Conservation (phyloP, 208 protist species). For the Leptomonas pyrrhocoris region DNA sequence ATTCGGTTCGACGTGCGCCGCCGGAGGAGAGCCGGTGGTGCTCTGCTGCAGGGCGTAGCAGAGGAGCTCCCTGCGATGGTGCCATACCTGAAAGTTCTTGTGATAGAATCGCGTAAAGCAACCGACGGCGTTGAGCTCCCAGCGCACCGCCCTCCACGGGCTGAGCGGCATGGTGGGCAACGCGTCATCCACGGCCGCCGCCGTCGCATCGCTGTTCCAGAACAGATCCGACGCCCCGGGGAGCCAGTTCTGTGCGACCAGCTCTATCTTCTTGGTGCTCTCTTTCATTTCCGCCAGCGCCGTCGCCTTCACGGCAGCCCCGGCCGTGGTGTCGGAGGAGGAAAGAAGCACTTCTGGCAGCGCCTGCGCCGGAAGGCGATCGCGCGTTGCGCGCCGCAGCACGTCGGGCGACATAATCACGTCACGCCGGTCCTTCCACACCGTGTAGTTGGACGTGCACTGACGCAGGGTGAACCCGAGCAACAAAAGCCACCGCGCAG, state of each 20-base stretch:
- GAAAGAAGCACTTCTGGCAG: background rate
- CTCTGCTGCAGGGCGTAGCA: conserved; percentile 40
- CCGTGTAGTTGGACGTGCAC: conserved; percentile 69
- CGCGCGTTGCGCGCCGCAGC: conserved; percentile 32
- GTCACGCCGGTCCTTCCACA: conserved; percentile 77
- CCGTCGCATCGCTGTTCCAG: background rate
- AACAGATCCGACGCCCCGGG: conserved; percentile 22
- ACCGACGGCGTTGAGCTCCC: conserved; percentile 56
- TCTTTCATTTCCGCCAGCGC: conserved; percentile 18
- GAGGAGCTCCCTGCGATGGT: conserved; percentile 73
- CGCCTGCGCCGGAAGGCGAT: conserved; percentile 22
- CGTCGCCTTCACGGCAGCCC: conserved; percentile 20
- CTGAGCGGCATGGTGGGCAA: conserved; percentile 9
- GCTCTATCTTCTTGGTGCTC: conserved; percentile 11
- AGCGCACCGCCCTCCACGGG: conserved; percentile 70
- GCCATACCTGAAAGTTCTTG: conserved; percentile 90
- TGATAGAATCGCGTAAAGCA: conserved; percentile 51
- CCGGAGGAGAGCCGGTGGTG: background rate
- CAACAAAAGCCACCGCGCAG: conserved; percentile 72
- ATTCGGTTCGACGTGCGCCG: background rate
- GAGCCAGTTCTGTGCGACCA: conserved; percentile 32
- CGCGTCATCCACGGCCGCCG: background rate
- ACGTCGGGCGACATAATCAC: conserved; percentile 45
- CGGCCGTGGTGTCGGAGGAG: background rate
- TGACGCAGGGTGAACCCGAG: conserved; percentile 58